Evolutionary conservation across 768 basidiomycete species (phyloP).

Genomic region (Suillus fuscotomentosus): DNA sequence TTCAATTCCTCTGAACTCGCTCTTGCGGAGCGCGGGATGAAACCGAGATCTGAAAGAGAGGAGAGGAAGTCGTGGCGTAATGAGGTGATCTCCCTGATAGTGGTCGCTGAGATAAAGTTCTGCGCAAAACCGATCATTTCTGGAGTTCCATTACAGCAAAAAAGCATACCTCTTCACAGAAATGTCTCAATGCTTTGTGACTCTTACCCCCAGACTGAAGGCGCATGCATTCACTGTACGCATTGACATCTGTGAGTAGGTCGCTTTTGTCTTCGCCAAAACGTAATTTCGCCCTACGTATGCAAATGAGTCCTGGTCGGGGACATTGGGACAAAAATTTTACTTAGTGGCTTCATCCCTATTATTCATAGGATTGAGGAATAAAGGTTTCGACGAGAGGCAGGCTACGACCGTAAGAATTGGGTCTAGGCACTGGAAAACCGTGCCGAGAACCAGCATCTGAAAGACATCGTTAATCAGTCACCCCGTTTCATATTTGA

Average conservation of each 20-base stretch:
- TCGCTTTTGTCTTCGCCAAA: constrained; percentile 80
- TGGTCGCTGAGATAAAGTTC: constrained; percentile 80
- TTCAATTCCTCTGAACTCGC: constrained; percentile 57
- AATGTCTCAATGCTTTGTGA: constrained; percentile 44
- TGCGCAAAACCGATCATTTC: constrained; percentile 25
- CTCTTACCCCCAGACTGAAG: constrained; percentile 52
- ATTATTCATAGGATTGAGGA: constrained; percentile 78
- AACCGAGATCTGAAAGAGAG: constrained; percentile 68
- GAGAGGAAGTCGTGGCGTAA: constrained; percentile 77
- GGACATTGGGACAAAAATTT: constrained; percentile 16
- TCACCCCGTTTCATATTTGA: not conserved
- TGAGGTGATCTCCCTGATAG: constrained; percentile 74
- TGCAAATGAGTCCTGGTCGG: not conserved
- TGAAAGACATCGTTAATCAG: constrained; percentile 24
- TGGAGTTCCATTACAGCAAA: constrained; percentile 6
- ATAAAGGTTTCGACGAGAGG: constrained; percentile 86
- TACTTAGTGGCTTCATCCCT: constrained; percentile 78
- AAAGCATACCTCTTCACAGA: constrained; percentile 65
- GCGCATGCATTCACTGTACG: constrained; percentile 63
- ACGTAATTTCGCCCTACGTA: constrained; percentile 61
- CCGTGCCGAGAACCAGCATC: constrained; percentile 85
- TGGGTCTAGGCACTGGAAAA: constrained; percentile 83
- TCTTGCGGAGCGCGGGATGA: constrained; percentile 49
- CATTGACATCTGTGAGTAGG: constrained; percentile 76
- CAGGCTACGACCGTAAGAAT: constrained; percentile 79